These are phyloP conservation scores for Globisporangium polare DNA, from an alignment of 352 stramenopile genomes.

Conservation along the genomic window DNA sequence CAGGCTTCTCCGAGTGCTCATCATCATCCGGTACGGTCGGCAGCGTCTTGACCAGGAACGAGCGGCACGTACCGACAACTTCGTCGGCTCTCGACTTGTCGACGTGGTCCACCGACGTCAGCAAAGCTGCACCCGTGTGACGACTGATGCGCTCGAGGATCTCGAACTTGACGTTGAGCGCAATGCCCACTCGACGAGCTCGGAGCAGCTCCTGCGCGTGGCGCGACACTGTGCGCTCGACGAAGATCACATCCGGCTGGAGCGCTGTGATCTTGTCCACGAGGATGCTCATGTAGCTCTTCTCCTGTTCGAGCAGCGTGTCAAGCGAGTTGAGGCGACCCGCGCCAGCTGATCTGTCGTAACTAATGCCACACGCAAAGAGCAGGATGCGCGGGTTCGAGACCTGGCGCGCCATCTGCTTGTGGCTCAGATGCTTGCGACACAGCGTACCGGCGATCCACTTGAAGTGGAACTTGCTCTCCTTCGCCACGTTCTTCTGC, in stretches of 20 bases:
- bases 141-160: constrained; percentile 91
- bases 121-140: constrained; percentile 90
- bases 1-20: constrained; percentile 19
- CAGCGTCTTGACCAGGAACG: constrained; percentile 66
- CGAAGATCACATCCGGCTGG: constrained; percentile 94
- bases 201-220: constrained; percentile 93
- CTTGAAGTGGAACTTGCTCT: constrained; percentile 85
- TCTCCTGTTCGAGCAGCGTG: constrained; percentile 95
- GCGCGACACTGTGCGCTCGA: constrained; percentile 85
- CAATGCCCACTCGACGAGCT: constrained; percentile 88
- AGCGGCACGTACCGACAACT: constrained; percentile 60
- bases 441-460: constrained; percentile 96
- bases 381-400: constrained; percentile 97
- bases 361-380: constrained; percentile 95
- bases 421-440: constrained; percentile 95
- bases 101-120: constrained; percentile 93
- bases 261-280: constrained; percentile 95
- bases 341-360: constrained; percentile 84
- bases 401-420: constrained; percentile 92
- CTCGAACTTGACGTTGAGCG: constrained; percentile 93
- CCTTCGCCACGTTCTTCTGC: constrained; percentile 67
- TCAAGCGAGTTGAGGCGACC: constrained; percentile 93
- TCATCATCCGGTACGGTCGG: constrained; percentile 39
- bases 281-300: constrained; percentile 96
- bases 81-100: constrained; percentile 42